Conservation (phyloP, 257 asterid species). For the Lithospermum erythrorhizon region DNA sequence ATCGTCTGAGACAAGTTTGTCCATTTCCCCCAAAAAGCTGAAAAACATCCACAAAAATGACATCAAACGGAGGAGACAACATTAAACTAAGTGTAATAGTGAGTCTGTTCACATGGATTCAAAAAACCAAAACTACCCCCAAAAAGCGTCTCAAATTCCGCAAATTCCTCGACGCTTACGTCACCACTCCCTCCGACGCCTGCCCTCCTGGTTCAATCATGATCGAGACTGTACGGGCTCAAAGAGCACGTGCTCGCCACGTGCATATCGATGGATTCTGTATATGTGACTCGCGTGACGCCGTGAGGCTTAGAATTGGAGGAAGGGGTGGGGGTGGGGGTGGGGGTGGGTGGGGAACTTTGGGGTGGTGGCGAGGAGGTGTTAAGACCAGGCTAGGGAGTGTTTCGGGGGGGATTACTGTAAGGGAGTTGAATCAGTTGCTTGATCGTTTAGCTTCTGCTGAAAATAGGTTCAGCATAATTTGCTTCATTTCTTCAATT, state of each 20-base stretch:
- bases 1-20: too few relatives aligned
- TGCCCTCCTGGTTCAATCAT: slow-evolving; percentile 76
- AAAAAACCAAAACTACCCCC: slow-evolving; percentile 56
- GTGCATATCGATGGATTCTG: slow-evolving; percentile 86
- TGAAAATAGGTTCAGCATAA: slow-evolving; percentile 83
- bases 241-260: slow-evolving; percentile 90
- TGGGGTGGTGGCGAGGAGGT: slow-evolving; percentile 76
- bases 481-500: too few relatives aligned
- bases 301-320: slow-evolving; percentile 83
- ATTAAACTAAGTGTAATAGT: slow-evolving; percentile 82
- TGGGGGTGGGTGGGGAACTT: slow-evolving; percentile 79
- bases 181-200: slow-evolving; percentile 57
- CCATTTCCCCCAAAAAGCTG: too few relatives aligned
- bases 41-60: neutral
- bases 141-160: slow-evolving; percentile 76
- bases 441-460: slow-evolving; percentile 78
- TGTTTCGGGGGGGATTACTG: slow-evolving; percentile 67
- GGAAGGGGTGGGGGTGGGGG: slow-evolving; percentile 87
- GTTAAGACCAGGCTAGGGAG: slow-evolving; percentile 69
- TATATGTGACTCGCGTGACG: slow-evolving; percentile 83
- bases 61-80: slow-evolving; percentile 23
- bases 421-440: slow-evolving; percentile 61
- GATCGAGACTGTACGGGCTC: slow-evolving; percentile 89
- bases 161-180: slow-evolving; percentile 75
- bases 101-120: slow-evolving; percentile 76